Evolutionary conservation across 2,329 filamentous ascomycete species (phyloP).

Genomic region (Pseudocercospora macadamiae): DNA sequence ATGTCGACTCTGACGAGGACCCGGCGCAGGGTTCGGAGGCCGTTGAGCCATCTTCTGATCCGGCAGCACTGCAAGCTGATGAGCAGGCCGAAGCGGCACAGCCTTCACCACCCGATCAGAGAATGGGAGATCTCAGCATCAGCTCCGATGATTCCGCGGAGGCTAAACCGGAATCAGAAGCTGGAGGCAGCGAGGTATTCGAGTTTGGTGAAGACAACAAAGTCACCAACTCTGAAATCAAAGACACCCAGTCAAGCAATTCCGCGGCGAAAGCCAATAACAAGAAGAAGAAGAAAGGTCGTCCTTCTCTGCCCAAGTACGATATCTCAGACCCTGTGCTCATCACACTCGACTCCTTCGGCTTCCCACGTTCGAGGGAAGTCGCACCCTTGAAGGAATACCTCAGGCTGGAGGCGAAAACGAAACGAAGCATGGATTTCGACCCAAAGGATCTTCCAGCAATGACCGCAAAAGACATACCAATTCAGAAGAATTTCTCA

Average conservation of each 20-base stretch:
- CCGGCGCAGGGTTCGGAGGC: background rate
- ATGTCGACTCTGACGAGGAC: conserved; percentile 16
- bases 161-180: background rate
- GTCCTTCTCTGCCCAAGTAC: conserved; percentile 34
- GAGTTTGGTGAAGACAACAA: conserved; percentile 22
- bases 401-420: conserved; percentile 70
- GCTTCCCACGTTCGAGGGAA: conserved; percentile 64
- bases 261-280: conserved; percentile 8
- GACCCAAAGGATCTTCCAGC: conserved; percentile 54
- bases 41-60: background rate
- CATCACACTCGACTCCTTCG: conserved; percentile 85
- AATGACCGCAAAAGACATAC: conserved; percentile 74
- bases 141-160: background rate
- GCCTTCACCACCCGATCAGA: background rate
- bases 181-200: conserved; percentile 7
- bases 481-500: conserved; percentile 78
- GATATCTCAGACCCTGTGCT: conserved; percentile 62
- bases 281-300: conserved; percentile 26
- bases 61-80: background rate
- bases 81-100: background rate
- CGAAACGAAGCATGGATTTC: conserved; percentile 59
- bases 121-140: background rate
- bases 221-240: background rate
- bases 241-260: background rate
- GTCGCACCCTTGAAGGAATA: conserved; percentile 75